These are phyloP conservation scores for Capsicum chinense DNA, from an alignment of 257 asterid genomes.

Conservation along the genomic window DNA sequence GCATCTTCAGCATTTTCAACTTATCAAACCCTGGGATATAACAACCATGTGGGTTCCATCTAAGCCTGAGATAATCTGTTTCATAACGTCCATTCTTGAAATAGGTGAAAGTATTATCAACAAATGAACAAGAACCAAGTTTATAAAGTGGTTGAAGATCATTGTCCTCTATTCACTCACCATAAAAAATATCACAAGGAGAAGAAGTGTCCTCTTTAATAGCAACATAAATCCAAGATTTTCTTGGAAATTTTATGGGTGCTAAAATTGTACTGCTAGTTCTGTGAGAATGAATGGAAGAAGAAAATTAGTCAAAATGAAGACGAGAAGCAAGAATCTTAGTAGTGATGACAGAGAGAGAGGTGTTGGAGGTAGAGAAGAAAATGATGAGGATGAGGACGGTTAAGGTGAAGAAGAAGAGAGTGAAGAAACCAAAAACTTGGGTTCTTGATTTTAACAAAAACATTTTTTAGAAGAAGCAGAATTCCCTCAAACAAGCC, in stretches of 20 bases:
- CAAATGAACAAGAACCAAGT: constrained; percentile 53
- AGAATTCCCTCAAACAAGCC: constrained; percentile 25
- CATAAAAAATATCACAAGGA: constrained; percentile 55
- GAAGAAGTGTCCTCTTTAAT: constrained; percentile 4
- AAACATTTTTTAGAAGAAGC: constrained; percentile 32
- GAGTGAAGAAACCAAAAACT: constrained; percentile 38
- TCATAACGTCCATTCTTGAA: constrained; percentile 71
- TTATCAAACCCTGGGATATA: constrained; percentile 72
- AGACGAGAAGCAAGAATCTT: constrained; percentile 30
- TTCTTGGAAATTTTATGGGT: background rate
- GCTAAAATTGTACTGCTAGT: background rate
- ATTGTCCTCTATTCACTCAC: constrained; percentile 49
- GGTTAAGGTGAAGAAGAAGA: constrained; percentile 37
- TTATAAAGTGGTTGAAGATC: background rate
- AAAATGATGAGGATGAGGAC: constrained; percentile 43
- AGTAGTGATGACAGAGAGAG: constrained; percentile 3
- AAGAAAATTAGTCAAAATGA: constrained; percentile 34
- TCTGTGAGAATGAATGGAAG: background rate
- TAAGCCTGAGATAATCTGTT: constrained; percentile 49
- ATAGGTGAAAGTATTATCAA: constrained; percentile 42
- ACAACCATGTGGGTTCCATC: constrained; percentile 60
- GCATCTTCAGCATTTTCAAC: constrained; percentile 54
- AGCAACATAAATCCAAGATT: constrained; percentile 4
- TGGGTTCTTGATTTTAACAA: constrained; percentile 35
- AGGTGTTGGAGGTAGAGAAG: constrained; percentile 33